Evolutionary conservation across 345 rosid species (phyloP).

Genomic region (Aquilaria malaccensis): DNA sequence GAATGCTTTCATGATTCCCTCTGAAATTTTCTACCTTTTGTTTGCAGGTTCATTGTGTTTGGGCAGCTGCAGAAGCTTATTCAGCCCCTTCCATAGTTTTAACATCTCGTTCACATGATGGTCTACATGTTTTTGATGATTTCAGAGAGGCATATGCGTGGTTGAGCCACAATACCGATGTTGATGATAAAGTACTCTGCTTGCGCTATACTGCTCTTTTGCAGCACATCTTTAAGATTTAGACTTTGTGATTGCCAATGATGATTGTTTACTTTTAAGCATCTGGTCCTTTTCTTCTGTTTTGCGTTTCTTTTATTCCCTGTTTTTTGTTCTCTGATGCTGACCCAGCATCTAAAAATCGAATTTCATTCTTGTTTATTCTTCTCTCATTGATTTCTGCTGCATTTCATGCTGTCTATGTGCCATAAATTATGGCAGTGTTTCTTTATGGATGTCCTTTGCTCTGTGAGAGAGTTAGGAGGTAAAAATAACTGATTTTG

Average conservation of each 20-base stretch:
- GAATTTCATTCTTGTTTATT: too few species aligned
- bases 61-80: constrained; percentile 99
- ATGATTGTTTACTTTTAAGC: neutral
- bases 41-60: constrained; percentile 90
- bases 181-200: constrained; percentile 75
- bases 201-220: neutral
- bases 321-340: too few species aligned
- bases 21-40: neutral
- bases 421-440: too few species aligned
- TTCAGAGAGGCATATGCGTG: constrained; percentile 98
- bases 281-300: too few species aligned
- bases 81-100: constrained; percentile 98
- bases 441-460: too few species aligned
- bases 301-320: too few species aligned
- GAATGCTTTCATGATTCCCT: neutral
- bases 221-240: neutral
- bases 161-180: constrained; percentile 97
- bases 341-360: too few species aligned
- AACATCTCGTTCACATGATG: constrained; percentile 70
- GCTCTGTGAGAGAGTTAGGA: too few species aligned
- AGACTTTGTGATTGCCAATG: neutral
- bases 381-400: too few species aligned
- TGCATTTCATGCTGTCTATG: too few species aligned
- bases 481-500: too few species aligned
- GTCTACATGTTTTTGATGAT: constrained; percentile 95